Evolutionary conservation across 2,329 filamentous ascomycete species (phyloP), one percentile per base, ranked within the genome.

Genomic region (Chrysoporthe austroafricana): DNA sequence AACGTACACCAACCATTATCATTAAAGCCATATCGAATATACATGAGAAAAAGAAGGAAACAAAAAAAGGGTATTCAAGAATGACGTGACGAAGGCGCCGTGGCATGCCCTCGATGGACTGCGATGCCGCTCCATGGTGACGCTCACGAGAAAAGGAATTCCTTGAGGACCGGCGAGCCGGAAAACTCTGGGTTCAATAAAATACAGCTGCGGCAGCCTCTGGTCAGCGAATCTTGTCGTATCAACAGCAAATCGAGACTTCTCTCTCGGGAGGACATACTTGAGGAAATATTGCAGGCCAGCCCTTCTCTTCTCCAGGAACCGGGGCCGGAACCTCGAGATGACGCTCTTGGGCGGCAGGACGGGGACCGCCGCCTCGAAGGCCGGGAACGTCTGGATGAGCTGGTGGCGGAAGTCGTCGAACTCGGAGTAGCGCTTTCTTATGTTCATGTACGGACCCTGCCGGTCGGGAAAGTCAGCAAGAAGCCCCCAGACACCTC

Each of bases 251-350:
- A 26, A 26, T 2, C 2, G 2, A 2, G 2, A 26, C 26, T 26
- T 0, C 26, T 2, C 0, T 26, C 26, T 26, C 26, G 36, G 21
- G 26, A 66, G 39, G 21, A 83, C 91, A 69, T 81, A 97, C 94
- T 97, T 97, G 65, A 99, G 82, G 77, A 98, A 99, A 77, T 98
- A 97, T 76, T 93, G 90, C 68, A 99, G 82, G 6, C 94, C 95
- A 54, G 88, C 85, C 72, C 93, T 89, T 74, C 96, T 86, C 75
- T 91, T 90, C 78, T 97, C 94, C 21, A 99, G 84, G 77, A 99
- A 98, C 63, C 86, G 87, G 13, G 92, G 90, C 63, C 91, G 86
- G 76, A 97, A 97, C 82, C 87, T 92, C 81, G 91, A 95, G 64
- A 98, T 88, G 63, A 96, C 83, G 76, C 93, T 97, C 81, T 99